Percentiles rank a stretch among this genome's conserved stretches.
Evolutionary conservation across 257 asterid genomes (phyloP).

Genomic region (Solanum paucissectum): DNA sequence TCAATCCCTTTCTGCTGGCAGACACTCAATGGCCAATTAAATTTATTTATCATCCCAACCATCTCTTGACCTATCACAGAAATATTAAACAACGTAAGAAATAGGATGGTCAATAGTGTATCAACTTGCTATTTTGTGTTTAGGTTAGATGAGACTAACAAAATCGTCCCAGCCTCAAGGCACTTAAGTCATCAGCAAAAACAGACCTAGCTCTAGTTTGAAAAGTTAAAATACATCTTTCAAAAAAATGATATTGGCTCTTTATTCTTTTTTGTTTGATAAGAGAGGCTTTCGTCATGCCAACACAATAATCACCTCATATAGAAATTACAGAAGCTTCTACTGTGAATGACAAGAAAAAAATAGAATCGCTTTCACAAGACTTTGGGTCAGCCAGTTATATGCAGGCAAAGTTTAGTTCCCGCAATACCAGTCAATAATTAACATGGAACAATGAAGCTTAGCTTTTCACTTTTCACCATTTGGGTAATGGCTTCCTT

Average conservation of each 20-base stretch:
- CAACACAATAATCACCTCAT: background rate
- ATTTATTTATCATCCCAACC: slow-evolving; percentile 21
- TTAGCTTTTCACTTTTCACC: background rate
- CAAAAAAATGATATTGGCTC: background rate
- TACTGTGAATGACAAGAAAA: background rate
- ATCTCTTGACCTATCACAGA: slow-evolving; percentile 49
- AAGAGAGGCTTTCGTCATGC: too few relatives aligned
- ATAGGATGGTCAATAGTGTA: background rate
- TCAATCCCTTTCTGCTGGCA: background rate
- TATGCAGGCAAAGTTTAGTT: background rate
- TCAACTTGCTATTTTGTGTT: background rate
- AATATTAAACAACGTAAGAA: background rate
- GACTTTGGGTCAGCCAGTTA: background rate
- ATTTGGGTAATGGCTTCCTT: background rate
- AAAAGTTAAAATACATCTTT: background rate
- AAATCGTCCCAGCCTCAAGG: background rate
- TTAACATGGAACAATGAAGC: background rate
- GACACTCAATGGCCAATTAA: background rate
- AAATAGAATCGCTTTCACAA: background rate
- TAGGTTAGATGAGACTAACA: background rate
- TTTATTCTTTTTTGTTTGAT: too few relatives aligned
- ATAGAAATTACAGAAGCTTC: background rate
- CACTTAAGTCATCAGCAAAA: background rate
- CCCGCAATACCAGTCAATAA: background rate
- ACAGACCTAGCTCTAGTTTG: background rate